Percentiles rank a stretch among this genome's conserved stretches.
Evolutionary conservation across 805 yeast species (phyloP).

Genomic region (Vanderwaltozyma polyspora): DNA sequence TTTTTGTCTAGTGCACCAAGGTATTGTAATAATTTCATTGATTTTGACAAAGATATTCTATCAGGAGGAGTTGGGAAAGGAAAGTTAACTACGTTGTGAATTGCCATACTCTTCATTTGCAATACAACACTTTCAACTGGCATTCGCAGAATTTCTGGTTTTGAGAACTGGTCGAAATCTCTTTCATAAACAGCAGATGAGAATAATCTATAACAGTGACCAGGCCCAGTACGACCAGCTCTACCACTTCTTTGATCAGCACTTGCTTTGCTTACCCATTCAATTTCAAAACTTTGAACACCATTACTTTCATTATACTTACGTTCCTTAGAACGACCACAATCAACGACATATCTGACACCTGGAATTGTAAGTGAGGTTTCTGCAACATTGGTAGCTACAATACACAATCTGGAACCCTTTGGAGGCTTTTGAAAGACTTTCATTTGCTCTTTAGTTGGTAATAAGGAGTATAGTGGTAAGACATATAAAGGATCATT

Average conservation of each 20-base stretch:
- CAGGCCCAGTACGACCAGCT: constrained; percentile 98
- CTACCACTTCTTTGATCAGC: constrained; percentile 94
- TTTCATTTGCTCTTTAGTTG: constrained; percentile 91
- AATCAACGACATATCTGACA: constrained; percentile 85
- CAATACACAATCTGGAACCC: constrained; percentile 79
- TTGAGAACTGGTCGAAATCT: constrained; percentile 70
- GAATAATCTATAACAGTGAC: constrained; percentile 85
- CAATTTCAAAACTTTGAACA: constrained; percentile 83
- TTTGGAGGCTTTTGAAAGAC: constrained; percentile 79
- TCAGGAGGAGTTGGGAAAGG: constrained; percentile 96
- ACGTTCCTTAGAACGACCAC: constrained; percentile 89
- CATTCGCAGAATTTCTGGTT: constrained; percentile 87
- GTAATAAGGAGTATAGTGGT: constrained; percentile 84
- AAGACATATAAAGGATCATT: constrained; percentile 78
- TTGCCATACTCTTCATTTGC: constrained; percentile 95
- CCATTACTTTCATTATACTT: constrained; percentile 72
- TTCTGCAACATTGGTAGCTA: constrained; percentile 97
- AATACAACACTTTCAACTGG: constrained; percentile 94
- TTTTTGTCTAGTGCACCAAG: constrained; percentile 63
- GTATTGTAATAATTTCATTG: constrained; percentile 54
- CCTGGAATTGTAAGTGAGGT: constrained; percentile 96
- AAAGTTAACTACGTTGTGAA: constrained; percentile 77
- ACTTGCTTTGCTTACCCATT: constrained; percentile 91
- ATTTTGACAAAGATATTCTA: constrained; percentile 42
- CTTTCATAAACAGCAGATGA: constrained; percentile 91